phyloP scores from a whole-genome alignment of 2,329 filamentous ascomycete genomes.

The Ophiostoma himal-ulmi region DNA sequence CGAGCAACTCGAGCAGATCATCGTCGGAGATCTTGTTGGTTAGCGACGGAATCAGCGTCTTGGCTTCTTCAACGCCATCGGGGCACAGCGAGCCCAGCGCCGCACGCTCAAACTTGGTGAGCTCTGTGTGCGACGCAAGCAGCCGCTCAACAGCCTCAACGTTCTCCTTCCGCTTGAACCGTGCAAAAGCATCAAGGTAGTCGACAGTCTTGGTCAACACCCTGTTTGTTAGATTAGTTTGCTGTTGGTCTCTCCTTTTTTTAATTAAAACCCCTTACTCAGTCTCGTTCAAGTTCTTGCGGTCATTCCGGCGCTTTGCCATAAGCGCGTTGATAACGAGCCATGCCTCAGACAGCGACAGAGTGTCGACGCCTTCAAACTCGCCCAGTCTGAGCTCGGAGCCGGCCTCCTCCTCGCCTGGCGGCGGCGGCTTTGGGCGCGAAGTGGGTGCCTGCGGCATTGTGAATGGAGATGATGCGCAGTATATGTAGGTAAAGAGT shows the following conservation, averaged over 20 bases:
- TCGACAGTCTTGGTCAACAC: slow-evolving; percentile 83
- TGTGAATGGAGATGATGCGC: slow-evolving; percentile 24
- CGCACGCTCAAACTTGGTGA: slow-evolving; percentile 89
- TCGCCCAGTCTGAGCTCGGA: slow-evolving; percentile 80
- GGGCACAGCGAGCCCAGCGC: slow-evolving; percentile 90
- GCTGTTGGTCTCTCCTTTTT: not conserved
- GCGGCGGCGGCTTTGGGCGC: slow-evolving; percentile 60
- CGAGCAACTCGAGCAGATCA: slow-evolving; percentile 77
- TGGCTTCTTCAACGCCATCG: slow-evolving; percentile 89
- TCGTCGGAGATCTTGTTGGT: slow-evolving; percentile 86
- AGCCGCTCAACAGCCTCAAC: slow-evolving; percentile 90
- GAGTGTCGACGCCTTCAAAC: slow-evolving; percentile 83
- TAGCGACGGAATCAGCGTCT: slow-evolving; percentile 86
- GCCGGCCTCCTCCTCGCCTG: slow-evolving; percentile 83
- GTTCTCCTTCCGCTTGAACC: slow-evolving; percentile 92
- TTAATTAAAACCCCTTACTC: slow-evolving; percentile 50
- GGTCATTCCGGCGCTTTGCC: slow-evolving; percentile 69
- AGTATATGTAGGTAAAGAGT: not conserved
- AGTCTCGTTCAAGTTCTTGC: slow-evolving; percentile 77
- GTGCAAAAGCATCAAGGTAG: slow-evolving; percentile 89
- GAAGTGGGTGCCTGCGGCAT: slow-evolving; percentile 48
- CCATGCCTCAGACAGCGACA: slow-evolving; percentile 87
- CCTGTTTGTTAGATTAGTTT: slow-evolving; percentile 35
- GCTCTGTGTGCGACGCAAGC: slow-evolving; percentile 68
- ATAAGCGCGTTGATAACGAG: slow-evolving; percentile 88